Evolutionary conservation across 179 eudicot genomes (phyloP), one percentile per base, ranked within the genome.

Genomic region (Heliamphora pulchella): DNA sequence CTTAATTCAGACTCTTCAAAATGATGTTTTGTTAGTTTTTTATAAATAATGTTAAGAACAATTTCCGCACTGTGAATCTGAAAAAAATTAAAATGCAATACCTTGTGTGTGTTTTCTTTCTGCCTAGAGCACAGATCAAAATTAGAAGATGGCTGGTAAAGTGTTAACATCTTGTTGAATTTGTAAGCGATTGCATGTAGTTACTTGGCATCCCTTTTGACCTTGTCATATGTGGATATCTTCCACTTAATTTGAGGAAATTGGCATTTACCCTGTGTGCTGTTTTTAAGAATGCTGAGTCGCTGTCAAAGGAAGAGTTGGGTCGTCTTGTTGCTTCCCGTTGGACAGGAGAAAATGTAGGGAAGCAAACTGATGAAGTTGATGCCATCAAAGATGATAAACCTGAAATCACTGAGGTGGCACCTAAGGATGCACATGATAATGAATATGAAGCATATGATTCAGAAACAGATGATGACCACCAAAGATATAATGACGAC

Each of bases 271-370:
- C n/a, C 71, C 78, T 61, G 41, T 41, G 57, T 50, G 67, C 50
- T 72, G 2, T 71, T 80, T 80, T 81, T 83, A 92, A 86, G 90
- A 86, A 75, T 79, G 81, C 89, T 44, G 90, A 89, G 77, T 84
- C 87, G 14, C 85, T 96, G 80, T 94, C 99, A 76, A 91, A 87
- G 86, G 99, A 96, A 83, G 99, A 96, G 80, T 82, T 92, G 62
- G 99, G 99, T 67, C 99, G 98, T 77, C 88, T 84, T 73, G 92
- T 96, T 83, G 99, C 97, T 85, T 94, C 99, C 77, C 96, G 97
- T 75, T 96, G 99, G 99, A 91, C 97, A 5, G 90, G 93, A 83
- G 97, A 92, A 83, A 91, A 88, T 75, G 65, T 86, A 46, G 93
- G 84, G 84, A 81, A 90, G 73, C 82, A 91, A 74, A 74, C 86